Conservation (phyloP, 2,329 filamentous ascomycete species). For the Clonostachys solani region DNA sequence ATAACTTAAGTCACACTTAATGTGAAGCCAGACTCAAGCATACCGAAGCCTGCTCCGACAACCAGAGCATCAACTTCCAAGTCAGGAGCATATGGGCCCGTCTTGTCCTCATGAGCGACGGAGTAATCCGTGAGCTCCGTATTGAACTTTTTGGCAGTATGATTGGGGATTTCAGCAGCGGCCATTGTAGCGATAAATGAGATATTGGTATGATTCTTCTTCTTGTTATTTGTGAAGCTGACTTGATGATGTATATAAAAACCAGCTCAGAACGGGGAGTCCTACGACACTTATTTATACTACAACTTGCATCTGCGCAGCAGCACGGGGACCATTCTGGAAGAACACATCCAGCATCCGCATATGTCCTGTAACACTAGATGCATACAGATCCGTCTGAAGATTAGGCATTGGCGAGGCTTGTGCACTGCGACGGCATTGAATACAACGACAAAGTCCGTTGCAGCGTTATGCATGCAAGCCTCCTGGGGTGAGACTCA, state of each 20-base stretch:
- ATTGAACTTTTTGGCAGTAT: constrained; percentile 28
- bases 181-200: background rate
- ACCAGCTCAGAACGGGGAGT: background rate
- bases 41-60: constrained; percentile 39
- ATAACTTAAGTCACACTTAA: background rate
- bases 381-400: too few relatives aligned
- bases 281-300: background rate
- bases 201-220: background rate
- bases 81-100: constrained; percentile 34
- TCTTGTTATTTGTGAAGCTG: background rate
- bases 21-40: constrained; percentile 1
- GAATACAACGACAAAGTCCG: too few relatives aligned
- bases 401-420: too few relatives aligned
- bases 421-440: too few relatives aligned
- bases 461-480: too few relatives aligned
- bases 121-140: constrained; percentile 34
- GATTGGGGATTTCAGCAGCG: background rate
- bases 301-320: too few relatives aligned
- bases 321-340: too few relatives aligned
- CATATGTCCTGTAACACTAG: too few relatives aligned
- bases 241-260: background rate
- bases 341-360: too few relatives aligned
- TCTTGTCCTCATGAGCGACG: constrained; percentile 14
- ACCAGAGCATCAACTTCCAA: constrained; percentile 38
- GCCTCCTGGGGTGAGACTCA: too few relatives aligned